Base-by-base conservation (phyloP, 2,329 filamentous ascomycete species). In the Pestalotiopsis sp. region DNA sequence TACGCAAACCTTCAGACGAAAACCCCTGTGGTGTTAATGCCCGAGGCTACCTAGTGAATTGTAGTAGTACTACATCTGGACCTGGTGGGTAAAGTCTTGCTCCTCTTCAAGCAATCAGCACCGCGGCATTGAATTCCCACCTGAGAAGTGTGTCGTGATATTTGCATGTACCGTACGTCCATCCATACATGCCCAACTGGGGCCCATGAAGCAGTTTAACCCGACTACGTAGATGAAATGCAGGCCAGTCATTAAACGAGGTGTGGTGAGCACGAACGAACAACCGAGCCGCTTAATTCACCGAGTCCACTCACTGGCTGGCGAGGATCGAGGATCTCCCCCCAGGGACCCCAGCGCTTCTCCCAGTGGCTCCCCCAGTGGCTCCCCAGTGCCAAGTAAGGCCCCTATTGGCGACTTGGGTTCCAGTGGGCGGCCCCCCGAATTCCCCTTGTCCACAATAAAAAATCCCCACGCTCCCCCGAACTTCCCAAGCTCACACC, bases 401-500 rank as follows among this genome's bases (percentile, higher is more conserved):
- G n/a, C 45, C 45, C 45, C 45, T 52, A 52, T 52, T 52, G 45
- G 45, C 7, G 45, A 9, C 45, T n/a, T 52, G 45, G 31, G 31
- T 36, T 9, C 45, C 17, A 52, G 45, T 52, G 45, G 45, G 14
- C 31, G 25, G 36, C 20, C 27, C 36, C 59, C 59, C 59, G 27
- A 62, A 20, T 36, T 52, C 45, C 45, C 59, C 59, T 62, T 67
- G 66, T 58, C 66, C 66, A 67, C 66, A 67, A 67, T 62, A 52
- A 67, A 67, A 67, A 62, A 49, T 57, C 59, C 59, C 66, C 66
- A 62, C 66, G 66, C 41, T 60, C 66, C 57, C 66, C n/a, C 25
- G 38, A 52, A 52, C 45, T 52, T 62, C 41, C 49, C 58, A 58
- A 71, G 68, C 66, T 68, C 68, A 73, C 76, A 73, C 74, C 45